Conservation (phyloP, 2,329 filamentous ascomycete species). For the Drechmeria coniospora region DNA sequence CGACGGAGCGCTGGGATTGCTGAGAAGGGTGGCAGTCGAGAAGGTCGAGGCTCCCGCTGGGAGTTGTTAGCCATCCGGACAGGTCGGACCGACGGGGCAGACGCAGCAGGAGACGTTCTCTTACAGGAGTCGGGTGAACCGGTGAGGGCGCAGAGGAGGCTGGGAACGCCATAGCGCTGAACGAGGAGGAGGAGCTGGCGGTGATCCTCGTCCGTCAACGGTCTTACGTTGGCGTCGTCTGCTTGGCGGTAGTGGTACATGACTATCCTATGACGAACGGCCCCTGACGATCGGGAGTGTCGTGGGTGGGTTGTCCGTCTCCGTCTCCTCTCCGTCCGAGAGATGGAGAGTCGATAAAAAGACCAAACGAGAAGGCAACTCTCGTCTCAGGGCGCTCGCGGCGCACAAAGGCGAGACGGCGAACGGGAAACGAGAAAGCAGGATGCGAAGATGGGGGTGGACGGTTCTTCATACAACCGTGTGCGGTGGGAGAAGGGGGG, state of each 20-base stretch:
- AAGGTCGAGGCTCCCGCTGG: conserved; percentile 23
- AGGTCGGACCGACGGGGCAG: background rate
- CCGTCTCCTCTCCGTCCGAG: too few species aligned
- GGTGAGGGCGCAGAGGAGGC: conserved; percentile 20
- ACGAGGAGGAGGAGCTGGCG: conserved; percentile 20
- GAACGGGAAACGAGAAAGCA: too few species aligned
- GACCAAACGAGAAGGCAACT: too few species aligned
- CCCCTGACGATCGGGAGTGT: too few species aligned
- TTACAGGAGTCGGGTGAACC: conserved; percentile 21
- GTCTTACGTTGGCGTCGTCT: conserved; percentile 19
- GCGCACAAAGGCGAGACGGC: too few species aligned
- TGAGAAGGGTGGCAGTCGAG: conserved; percentile 24
- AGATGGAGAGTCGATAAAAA: too few species aligned
- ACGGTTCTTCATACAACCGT: too few species aligned
- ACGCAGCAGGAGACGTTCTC: conserved; percentile 5
- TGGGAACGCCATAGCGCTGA: conserved; percentile 22
- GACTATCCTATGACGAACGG: background rate
- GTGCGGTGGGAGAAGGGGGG: too few species aligned
- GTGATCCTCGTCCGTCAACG: conserved; percentile 23
- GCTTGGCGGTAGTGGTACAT: conserved; percentile 20
- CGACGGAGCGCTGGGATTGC: conserved; percentile 24
- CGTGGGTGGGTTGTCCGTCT: too few species aligned
- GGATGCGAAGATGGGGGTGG: too few species aligned
- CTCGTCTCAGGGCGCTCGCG: too few species aligned
- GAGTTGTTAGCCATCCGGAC: conserved; percentile 1